Percentiles rank a stretch among this genome's conserved stretches.
Conservation (phyloP, 345 rosid genomes). For the Eucalyptus microcorys region DNA sequence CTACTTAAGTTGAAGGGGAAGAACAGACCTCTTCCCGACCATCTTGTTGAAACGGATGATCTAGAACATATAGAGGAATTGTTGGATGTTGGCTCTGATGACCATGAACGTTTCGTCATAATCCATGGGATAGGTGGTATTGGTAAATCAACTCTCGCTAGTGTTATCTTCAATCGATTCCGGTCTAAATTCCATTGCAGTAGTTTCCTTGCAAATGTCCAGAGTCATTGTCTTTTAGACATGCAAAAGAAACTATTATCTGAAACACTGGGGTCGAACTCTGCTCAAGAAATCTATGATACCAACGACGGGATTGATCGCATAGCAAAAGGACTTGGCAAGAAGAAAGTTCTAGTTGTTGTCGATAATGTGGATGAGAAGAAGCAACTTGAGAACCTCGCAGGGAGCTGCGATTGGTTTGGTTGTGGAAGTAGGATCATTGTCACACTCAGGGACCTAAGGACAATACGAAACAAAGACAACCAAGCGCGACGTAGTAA, state of each 20-base stretch:
- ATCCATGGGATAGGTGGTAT: not conserved
- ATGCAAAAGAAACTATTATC: not conserved
- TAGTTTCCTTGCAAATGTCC: not conserved
- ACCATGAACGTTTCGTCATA: not conserved
- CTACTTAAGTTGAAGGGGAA: not conserved
- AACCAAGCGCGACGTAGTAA: rapidly evolving
- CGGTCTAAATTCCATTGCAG: too few relatives aligned
- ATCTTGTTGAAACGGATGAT: not conserved
- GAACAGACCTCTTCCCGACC: not conserved
- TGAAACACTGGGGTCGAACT: not conserved
- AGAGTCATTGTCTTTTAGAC: not conserved
- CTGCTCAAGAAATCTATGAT: not conserved
- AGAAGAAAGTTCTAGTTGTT: not conserved
- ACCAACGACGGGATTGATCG: not conserved
- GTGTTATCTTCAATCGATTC: not conserved
- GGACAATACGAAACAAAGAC: not conserved
- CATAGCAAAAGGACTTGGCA: not conserved
- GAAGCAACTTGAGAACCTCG: not conserved
- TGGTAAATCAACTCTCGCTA: not conserved
- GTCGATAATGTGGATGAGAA: not conserved
- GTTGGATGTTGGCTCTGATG: not conserved
- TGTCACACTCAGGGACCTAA: not conserved
- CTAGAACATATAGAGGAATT: not conserved
- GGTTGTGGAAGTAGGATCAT: not conserved
- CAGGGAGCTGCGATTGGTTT: not conserved